phyloP scores from a whole-genome alignment of 495 filamentous ascomycete genomes.

The Penicillium egyptiacum region DNA sequence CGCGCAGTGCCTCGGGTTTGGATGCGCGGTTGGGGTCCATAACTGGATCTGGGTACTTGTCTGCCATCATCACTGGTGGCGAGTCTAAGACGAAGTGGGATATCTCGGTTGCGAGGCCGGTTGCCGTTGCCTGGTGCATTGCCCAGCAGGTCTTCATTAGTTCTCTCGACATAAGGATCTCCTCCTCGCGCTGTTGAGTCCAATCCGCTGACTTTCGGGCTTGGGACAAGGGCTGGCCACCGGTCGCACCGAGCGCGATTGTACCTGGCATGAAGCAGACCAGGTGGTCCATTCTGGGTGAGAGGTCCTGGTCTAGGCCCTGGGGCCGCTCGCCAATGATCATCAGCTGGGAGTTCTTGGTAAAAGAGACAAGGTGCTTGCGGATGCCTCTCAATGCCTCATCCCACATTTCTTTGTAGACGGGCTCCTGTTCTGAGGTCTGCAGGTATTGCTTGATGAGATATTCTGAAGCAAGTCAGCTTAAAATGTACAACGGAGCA shows the following conservation, averaged over 20 bases:
- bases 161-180: slow-evolving; percentile 82
- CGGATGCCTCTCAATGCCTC: slow-evolving; percentile 81
- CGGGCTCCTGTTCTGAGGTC: slow-evolving; percentile 78
- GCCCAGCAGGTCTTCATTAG: slow-evolving; percentile 97
- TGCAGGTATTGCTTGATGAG: slow-evolving; percentile 96
- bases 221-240: slow-evolving; percentile 68
- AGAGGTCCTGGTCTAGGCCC: slow-evolving; percentile 63
- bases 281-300: slow-evolving; percentile 96
- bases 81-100: slow-evolving; percentile 77
- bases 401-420: slow-evolving; percentile 93
- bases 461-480: slow-evolving; percentile 61
- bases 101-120: slow-evolving; percentile 90
- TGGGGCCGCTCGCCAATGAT: slow-evolving; percentile 81
- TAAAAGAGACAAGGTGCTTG: slow-evolving; percentile 89
- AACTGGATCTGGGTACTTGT: slow-evolving; percentile 41
- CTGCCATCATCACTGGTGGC: slow-evolving; percentile 42
- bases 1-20: slow-evolving; percentile 28
- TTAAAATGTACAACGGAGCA: neutral
- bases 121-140: slow-evolving; percentile 85
- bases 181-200: slow-evolving; percentile 76
- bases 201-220: slow-evolving; percentile 70
- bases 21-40: slow-evolving; percentile 24
- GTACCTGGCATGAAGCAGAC: slow-evolving; percentile 98
- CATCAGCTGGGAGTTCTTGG: slow-evolving; percentile 73
- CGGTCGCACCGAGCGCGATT: slow-evolving; percentile 85